Conservation (phyloP, 805 yeast genomes). For the Nakazawaea wyomingensis region DNA sequence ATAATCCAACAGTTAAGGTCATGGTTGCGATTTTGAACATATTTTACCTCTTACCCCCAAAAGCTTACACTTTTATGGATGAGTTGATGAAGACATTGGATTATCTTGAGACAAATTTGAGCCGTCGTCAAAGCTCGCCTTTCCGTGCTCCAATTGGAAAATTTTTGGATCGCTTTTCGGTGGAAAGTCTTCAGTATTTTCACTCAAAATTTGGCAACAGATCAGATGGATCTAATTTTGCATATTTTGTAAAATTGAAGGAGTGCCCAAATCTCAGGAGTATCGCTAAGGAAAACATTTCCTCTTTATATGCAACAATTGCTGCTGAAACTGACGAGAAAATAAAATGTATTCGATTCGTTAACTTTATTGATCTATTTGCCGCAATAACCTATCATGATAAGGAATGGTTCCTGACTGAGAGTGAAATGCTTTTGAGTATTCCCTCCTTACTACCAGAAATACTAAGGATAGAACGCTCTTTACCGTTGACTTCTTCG, state of each 20-base stretch:
- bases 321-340: slow-evolving; percentile 46
- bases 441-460: slow-evolving; percentile 39
- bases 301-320: slow-evolving; percentile 41
- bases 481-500: slow-evolving; percentile 46
- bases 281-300: slow-evolving; percentile 48
- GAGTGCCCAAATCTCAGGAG: slow-evolving; percentile 54
- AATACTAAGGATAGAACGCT: slow-evolving; percentile 35
- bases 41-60: slow-evolving; percentile 86
- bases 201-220: slow-evolving; percentile 60
- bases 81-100: slow-evolving; percentile 75
- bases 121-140: slow-evolving; percentile 83
- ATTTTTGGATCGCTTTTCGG: slow-evolving; percentile 77
- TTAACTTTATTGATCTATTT: slow-evolving; percentile 67
- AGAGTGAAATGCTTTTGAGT: slow-evolving; percentile 38
- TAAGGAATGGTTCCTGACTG: slow-evolving; percentile 52
- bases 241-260: slow-evolving; percentile 54
- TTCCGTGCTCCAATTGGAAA: slow-evolving; percentile 88
- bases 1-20: slow-evolving; percentile 77
- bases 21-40: slow-evolving; percentile 87
- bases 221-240: slow-evolving; percentile 58
- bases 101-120: slow-evolving; percentile 73
- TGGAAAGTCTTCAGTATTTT: slow-evolving; percentile 68
- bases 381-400: slow-evolving; percentile 44
- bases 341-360: slow-evolving; percentile 55
- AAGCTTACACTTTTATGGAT: slow-evolving; percentile 87